These are phyloP conservation scores for Cyanodermella asteris DNA, from an alignment of 2,329 filamentous ascomycete genomes.

Conservation along the genomic window DNA sequence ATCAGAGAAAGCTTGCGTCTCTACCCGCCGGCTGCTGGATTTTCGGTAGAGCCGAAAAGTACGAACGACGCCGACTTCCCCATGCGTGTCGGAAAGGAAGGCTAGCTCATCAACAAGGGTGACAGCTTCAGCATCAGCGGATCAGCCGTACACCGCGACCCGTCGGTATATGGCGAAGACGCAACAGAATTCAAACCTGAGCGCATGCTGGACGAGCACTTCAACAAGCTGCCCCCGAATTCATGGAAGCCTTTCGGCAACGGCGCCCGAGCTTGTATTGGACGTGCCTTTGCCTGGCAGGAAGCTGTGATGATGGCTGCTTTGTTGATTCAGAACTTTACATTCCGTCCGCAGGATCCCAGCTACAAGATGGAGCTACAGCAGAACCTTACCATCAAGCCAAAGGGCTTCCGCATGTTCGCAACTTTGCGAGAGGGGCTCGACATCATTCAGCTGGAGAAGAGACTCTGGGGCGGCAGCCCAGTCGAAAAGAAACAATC, in stretches of 20 bases:
- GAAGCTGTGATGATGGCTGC: slow-evolving; percentile 41
- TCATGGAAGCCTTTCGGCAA: slow-evolving; percentile 57
- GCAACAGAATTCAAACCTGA: slow-evolving; percentile 46
- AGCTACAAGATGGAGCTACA: slow-evolving; percentile 28
- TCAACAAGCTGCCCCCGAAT: slow-evolving; percentile 39
- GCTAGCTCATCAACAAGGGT: slow-evolving; percentile 34
- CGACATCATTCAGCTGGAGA: slow-evolving; percentile 21
- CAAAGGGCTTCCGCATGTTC: slow-evolving; percentile 14
- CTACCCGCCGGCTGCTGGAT: slow-evolving; percentile 35
- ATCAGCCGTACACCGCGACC: slow-evolving; percentile 35
- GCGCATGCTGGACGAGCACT: slow-evolving; percentile 47
- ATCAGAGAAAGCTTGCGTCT: slow-evolving; percentile 45
- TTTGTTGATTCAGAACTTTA: slow-evolving; percentile 49
- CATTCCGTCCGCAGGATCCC: slow-evolving; percentile 40
- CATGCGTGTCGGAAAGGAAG: slow-evolving; percentile 31
- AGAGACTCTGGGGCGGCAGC: slow-evolving; percentile 11
- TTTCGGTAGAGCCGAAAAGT: slow-evolving; percentile 26
- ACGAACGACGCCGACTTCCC: slow-evolving; percentile 13
- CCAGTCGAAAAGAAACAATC: not conserved
- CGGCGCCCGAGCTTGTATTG: slow-evolving; percentile 48
- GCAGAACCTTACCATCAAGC: slow-evolving; percentile 3
- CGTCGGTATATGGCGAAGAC: slow-evolving; percentile 40
- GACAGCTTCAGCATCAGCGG: slow-evolving; percentile 29
- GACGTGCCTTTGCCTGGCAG: slow-evolving; percentile 52
- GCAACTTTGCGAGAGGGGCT: slow-evolving; percentile 31